Evolutionary conservation across 1,284 basidiomycete genomes (phyloP).

Genomic region (Apiotrichum brassicae): DNA sequence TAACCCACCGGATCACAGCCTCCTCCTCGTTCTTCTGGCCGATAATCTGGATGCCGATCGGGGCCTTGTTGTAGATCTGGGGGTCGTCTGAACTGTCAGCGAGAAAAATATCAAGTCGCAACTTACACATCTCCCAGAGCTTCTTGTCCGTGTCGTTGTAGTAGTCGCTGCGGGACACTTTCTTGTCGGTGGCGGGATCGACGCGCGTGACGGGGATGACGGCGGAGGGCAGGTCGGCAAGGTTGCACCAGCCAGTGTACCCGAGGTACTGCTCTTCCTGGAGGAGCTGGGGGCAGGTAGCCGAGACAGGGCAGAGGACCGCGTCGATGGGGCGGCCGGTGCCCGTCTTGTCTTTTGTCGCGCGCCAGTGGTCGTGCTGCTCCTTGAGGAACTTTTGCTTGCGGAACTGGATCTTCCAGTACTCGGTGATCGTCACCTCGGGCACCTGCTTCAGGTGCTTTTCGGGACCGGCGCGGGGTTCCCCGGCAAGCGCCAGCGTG

Average conservation of each 20-base stretch:
- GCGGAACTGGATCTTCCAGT: constrained; percentile 14
- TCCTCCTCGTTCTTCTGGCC: constrained; percentile 65
- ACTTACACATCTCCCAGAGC: constrained; percentile 55
- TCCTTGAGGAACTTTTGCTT: constrained; percentile 13
- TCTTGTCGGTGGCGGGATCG: constrained; percentile 52
- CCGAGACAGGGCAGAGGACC: constrained; percentile 8
- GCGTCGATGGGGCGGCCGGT: constrained; percentile 16
- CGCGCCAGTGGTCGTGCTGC: constrained; percentile 17
- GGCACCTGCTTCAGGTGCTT: neutral
- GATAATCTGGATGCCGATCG: constrained; percentile 60
- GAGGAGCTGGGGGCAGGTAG: constrained; percentile 51
- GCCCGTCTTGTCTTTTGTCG: constrained; percentile 1
- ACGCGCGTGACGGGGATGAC: constrained; percentile 58
- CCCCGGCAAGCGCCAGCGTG: constrained; percentile 24
- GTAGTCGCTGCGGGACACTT: constrained; percentile 40
- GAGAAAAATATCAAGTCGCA: too few species aligned
- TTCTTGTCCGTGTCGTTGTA: constrained; percentile 49
- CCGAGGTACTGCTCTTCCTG: constrained; percentile 47
- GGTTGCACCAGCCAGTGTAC: constrained; percentile 15
- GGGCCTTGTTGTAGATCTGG: constrained; percentile 53
- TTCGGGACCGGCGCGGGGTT: constrained; percentile 27
- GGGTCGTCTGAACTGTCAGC: constrained; percentile 58
- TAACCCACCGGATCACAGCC: constrained; percentile 32
- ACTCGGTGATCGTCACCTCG: constrained; percentile 9
- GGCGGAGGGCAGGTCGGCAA: constrained; percentile 56